Percentiles rank a stretch among this genome's conserved stretches.
phyloP scores from a whole-genome alignment of 2,329 filamentous ascomycete genomes.

The Penicillium sp. region DNA sequence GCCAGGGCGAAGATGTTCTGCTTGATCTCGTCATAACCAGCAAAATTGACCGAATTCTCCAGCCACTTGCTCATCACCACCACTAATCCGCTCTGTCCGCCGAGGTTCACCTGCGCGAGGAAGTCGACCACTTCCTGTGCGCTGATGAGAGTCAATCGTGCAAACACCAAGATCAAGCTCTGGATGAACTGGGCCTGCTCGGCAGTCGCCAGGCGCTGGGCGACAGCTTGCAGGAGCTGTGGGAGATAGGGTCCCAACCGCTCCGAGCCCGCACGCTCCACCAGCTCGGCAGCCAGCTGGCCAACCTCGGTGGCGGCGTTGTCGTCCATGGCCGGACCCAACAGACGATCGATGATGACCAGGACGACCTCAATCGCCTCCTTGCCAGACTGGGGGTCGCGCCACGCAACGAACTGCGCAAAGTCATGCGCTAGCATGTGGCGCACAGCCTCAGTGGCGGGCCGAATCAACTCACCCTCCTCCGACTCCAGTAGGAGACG shows the following conservation, averaged over 20 bases:
- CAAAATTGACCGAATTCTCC: slow-evolving; percentile 94
- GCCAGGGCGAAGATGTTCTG: slow-evolving; percentile 95
- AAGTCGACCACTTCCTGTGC: slow-evolving; percentile 91
- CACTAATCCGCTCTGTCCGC: slow-evolving; percentile 74
- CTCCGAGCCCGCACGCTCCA: slow-evolving; percentile 92
- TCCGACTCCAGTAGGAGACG: slow-evolving; percentile 77
- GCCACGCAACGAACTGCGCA: slow-evolving; percentile 85
- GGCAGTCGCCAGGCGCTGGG: slow-evolving; percentile 78
- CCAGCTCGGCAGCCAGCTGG: slow-evolving; percentile 87
- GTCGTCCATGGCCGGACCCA: slow-evolving; percentile 83
- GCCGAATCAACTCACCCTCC: slow-evolving; percentile 87
- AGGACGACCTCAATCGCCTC: slow-evolving; percentile 86
- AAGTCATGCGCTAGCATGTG: slow-evolving; percentile 89
- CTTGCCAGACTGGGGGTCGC: slow-evolving; percentile 73
- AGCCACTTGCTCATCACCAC: slow-evolving; percentile 94
- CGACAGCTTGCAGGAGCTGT: slow-evolving; percentile 86
- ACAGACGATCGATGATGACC: slow-evolving; percentile 86
- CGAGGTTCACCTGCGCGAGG: slow-evolving; percentile 79
- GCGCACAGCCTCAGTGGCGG: slow-evolving; percentile 82
- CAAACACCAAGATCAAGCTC: slow-evolving; percentile 92
- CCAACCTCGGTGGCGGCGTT: slow-evolving; percentile 95
- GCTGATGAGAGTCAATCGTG: slow-evolving; percentile 80
- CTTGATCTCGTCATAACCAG: slow-evolving; percentile 96
- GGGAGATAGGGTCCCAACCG: slow-evolving; percentile 86
- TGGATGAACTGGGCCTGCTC: slow-evolving; percentile 90